A percentile compares a stretch with the other conserved stretches of the same genome.
phyloP scores from a whole-genome alignment of 1,284 basidiomycete genomes.

The Sporisorium iseilematis-ciliati region DNA sequence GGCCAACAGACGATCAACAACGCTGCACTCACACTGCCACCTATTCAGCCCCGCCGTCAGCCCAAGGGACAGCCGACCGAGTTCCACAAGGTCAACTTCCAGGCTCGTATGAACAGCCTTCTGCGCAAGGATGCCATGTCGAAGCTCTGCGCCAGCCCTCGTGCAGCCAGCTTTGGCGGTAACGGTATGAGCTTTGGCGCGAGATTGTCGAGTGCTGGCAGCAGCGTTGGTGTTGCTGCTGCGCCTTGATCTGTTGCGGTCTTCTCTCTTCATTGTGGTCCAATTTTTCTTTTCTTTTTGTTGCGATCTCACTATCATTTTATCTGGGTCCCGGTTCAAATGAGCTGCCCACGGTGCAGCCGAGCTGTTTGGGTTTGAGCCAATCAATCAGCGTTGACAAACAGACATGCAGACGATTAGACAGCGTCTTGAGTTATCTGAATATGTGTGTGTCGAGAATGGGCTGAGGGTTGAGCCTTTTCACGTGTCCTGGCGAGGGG shows the following conservation, averaged over 20 bases:
- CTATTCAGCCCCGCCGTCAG: constrained; percentile 59
- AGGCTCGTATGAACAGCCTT: constrained; percentile 56
- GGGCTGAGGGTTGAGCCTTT: no score
- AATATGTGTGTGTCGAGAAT: no score
- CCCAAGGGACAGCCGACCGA: constrained; percentile 64
- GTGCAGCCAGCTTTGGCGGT: constrained; percentile 54
- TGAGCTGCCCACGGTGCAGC: not conserved
- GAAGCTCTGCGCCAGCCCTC: constrained; percentile 61
- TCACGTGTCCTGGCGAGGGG: no score
- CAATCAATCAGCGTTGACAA: not conserved
- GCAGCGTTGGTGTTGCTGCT: constrained; percentile 27
- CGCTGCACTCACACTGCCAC: constrained; percentile 37
- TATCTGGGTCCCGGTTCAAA: not conserved
- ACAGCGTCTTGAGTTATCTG: not conserved
- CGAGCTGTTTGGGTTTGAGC: not conserved
- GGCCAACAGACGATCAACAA: constrained; percentile 29
- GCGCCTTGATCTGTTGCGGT: constrained; percentile 11
- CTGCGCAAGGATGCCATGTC: constrained; percentile 63
- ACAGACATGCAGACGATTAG: not conserved
- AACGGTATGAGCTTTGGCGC: constrained; percentile 51
- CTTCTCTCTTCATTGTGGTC: not conserved
- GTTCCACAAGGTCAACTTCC: constrained; percentile 62
- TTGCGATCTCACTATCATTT: not conserved
- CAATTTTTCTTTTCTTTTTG: not conserved
- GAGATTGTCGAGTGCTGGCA: constrained; percentile 38